Base-by-base conservation (phyloP, 2,329 filamentous ascomycete genomes). In the Fusarium aywerte region DNA sequence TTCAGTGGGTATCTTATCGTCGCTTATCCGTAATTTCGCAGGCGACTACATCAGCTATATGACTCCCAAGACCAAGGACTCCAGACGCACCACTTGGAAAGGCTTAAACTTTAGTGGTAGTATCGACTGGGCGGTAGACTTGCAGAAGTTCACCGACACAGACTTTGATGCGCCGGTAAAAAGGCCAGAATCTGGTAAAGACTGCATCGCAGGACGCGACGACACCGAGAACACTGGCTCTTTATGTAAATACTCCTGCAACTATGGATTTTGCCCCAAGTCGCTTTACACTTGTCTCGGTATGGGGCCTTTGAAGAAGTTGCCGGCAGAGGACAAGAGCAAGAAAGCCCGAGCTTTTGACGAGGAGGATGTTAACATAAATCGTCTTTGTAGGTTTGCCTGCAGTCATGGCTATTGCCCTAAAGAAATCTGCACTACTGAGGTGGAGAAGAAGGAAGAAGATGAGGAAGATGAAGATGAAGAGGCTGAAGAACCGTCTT, bases 21-120 rank as follows among this genome's bases (percentile, higher is more conserved):
- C 36, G 36, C 18, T 20, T 7, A 35, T n/a, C 11, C 11, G 12
- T 39, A 15, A 8, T 43, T 2, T 29, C 25, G 9, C 29, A 52
- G 49, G 49, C 8, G 49, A 52, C 49, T 52, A 52, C 13, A 20
- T 52, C 10, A 52, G 49, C 5, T 52, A 52, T 29, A 43, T 52
- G 49, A 25, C 18, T 8, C n/a, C 23, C 5, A 43, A 9, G n/a
- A 32, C 15, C 8, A 52, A 43, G 38, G 10, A 21, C 8, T 16
- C 21, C 7, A 23, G 36, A 29, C 49, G 49, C 10, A 16, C 3
- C 3, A 21, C 15, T 7, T 52, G 36, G 49, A 42, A 40, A 33
- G 20, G 32, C 27, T 32, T 52, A 12, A 52, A 52, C n/a, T 52
- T 52, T 23, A 38, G n/a, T 18, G 49, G 49, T 29, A 52, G n/a